Percentiles rank a stretch among this genome's conserved stretches.
These are phyloP conservation scores for Chalaropsis thielavioides DNA, from an alignment of 2,329 filamentous ascomycete genomes.

Conservation along the genomic window DNA sequence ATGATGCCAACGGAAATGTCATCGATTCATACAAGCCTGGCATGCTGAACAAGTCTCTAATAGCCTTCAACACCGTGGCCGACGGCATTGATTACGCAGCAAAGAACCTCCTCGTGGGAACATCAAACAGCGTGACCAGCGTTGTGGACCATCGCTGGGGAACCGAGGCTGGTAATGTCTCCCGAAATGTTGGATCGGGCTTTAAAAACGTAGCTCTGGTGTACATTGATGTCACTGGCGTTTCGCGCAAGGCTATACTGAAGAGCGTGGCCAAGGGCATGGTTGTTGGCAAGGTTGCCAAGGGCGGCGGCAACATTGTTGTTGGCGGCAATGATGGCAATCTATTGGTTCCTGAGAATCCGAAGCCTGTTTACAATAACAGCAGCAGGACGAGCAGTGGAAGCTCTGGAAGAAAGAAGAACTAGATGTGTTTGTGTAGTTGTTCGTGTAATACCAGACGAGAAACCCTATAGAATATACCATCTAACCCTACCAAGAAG, in stretches of 20 bases:
- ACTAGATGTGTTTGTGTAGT: constrained; percentile 15
- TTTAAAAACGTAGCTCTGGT: constrained; percentile 94
- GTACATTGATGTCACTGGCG: constrained; percentile 91
- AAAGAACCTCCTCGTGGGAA: constrained; percentile 58
- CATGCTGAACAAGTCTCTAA: constrained; percentile 85
- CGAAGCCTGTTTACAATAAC: constrained; percentile 21
- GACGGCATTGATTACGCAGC: constrained; percentile 87
- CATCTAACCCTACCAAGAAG: neutral
- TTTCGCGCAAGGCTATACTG: constrained; percentile 74
- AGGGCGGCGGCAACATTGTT: constrained; percentile 58
- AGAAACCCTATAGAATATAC: neutral
- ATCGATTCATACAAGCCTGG: constrained; percentile 67
- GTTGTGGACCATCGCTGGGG: constrained; percentile 88
- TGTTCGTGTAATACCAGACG: neutral
- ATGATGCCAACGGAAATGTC: constrained; percentile 55
- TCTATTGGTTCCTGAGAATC: constrained; percentile 19
- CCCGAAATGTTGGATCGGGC: constrained; percentile 61
- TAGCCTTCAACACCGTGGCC: constrained; percentile 87
- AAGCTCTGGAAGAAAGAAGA: constrained; percentile 23
- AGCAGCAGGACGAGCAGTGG: constrained; percentile 21
- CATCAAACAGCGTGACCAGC: constrained; percentile 64
- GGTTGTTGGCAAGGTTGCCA: constrained; percentile 68
- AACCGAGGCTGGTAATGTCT: constrained; percentile 64
- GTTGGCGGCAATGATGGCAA: constrained; percentile 42
- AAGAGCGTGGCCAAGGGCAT: constrained; percentile 96